These are phyloP conservation scores for Iberis pinnata DNA, from an alignment of 345 rosid genomes.

Conservation along the genomic window DNA sequence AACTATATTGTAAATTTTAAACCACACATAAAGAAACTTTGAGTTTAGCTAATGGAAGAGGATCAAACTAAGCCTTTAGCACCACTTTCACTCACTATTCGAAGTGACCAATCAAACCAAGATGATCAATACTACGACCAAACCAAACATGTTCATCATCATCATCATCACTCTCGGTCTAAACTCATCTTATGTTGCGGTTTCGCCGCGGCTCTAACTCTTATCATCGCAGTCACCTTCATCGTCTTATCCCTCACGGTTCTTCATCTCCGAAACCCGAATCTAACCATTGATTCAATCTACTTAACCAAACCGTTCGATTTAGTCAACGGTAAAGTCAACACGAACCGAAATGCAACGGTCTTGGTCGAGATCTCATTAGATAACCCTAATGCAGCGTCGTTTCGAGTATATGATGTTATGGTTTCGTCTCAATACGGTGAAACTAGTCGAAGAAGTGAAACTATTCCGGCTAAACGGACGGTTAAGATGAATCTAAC, in stretches of 20 bases:
- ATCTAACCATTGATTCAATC: constrained; percentile 15
- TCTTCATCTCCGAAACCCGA: constrained; percentile 25
- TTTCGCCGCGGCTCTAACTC: constrained; percentile 8
- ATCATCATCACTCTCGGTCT: constrained; percentile 2
- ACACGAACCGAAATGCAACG: constrained; percentile 13
- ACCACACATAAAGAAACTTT: too few relatives aligned
- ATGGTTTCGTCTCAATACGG: not conserved
- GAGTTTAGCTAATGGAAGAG: not conserved
- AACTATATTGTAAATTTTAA: too few relatives aligned
- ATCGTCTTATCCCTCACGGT: constrained; percentile 25
- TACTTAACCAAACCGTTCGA: constrained; percentile 19
- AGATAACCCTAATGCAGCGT: constrained; percentile 15
- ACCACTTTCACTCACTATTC: constrained; percentile 11
- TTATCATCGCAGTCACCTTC: constrained; percentile 25
- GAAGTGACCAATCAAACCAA: constrained; percentile 18
- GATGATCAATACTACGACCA: constrained; percentile 16
- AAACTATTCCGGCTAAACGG: constrained; percentile 14
- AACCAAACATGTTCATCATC: constrained; percentile 8
- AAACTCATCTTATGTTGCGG: constrained; percentile 31
- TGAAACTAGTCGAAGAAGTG: not conserved
- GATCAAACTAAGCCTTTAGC: constrained; percentile 24
- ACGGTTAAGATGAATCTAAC: constrained; percentile 25
- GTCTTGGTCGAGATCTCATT: constrained; percentile 14
- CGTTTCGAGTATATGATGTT: not conserved
- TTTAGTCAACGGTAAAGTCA: constrained; percentile 21